A percentile compares a stretch with the other conserved stretches of the same genome.
These are phyloP conservation scores for Candida tibetensis DNA, from an alignment of 805 yeast species.

Conservation along the genomic window DNA sequence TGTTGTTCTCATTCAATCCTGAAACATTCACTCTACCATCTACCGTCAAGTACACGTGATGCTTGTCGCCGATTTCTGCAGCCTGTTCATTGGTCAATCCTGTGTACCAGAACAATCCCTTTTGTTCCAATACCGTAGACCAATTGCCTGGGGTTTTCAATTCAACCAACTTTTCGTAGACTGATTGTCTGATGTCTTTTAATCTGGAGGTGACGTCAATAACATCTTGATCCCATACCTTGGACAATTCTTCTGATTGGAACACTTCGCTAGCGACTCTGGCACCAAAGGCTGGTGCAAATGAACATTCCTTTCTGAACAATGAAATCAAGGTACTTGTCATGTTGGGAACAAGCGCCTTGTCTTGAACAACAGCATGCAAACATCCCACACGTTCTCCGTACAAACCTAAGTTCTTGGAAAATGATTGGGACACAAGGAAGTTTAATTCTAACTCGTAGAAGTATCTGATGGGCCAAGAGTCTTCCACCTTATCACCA, in stretches of 20 bases:
- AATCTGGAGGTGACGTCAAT: conserved; percentile 29
- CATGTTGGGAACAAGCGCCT: conserved; percentile 13
- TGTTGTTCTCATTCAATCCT: conserved; percentile 39
- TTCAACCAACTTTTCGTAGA: conserved; percentile 27
- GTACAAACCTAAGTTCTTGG: conserved; percentile 42
- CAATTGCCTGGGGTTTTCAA: conserved; percentile 45
- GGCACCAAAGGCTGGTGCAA: conserved; percentile 49
- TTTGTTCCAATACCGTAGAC: conserved; percentile 34
- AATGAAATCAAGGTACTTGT: conserved; percentile 27
- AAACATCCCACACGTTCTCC: conserved; percentile 40
- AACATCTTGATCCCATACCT: conserved; percentile 39
- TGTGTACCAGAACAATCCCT: conserved; percentile 46
- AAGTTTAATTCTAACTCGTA: conserved; percentile 24
- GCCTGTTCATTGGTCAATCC: conserved; percentile 38
- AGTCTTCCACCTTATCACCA: conserved; percentile 29
- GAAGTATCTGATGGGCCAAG: conserved; percentile 38
- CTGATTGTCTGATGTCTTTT: conserved; percentile 26
- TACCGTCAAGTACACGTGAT: conserved; percentile 37
- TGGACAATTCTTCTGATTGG: conserved; percentile 18
- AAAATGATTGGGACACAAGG: conserved; percentile 36
- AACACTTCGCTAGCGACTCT: conserved; percentile 36
- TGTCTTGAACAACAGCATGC: conserved; percentile 29
- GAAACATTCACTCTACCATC: conserved; percentile 46
- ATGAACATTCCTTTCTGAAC: conserved; percentile 42
- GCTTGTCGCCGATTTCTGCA: conserved; percentile 27